Base-by-base conservation (phyloP, 768 basidiomycete genomes). In the Hysterangium stoloniferum region DNA sequence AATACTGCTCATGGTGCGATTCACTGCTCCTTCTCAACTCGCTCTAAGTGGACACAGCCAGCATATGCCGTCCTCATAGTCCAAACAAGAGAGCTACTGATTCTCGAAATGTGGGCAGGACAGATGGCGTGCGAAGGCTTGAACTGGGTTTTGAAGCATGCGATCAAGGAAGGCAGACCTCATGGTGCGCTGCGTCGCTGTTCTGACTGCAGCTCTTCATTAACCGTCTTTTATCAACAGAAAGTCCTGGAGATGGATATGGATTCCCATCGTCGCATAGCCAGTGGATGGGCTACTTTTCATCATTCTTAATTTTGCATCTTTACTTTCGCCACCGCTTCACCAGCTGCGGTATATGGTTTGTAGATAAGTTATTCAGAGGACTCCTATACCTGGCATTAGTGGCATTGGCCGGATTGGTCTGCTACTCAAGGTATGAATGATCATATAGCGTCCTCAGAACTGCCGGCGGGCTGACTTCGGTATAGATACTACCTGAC, bases 251-350 rank as follows among this genome's bases (percentile, higher is more conserved):
- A 17, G 75, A 75, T 48, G 88, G 88, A 12, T 91, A 89, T 60
- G 89, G 87, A 6, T 91, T 91, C 58, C 89, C 89, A 0, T 90
- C 88, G 0, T 89, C 86, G 12, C 89, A 92, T 60, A 87, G 86
- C 64, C 89, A 92, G 64, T 89, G 83, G 62, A 90, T 92, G 89
- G 89, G 80, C 13, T 92, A 86, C 65, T 91, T 92, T 56, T 72
- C 82, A 4, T 71, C 86, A 0, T 92, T 91, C 64, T 63, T 91
- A 37, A 60, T 81, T 36, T 79, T 83, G 59, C 89, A 92, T 65
- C 60, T 91, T 43, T 76, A 75, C 55, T 81, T 79, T 55, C 77
- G 79, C 31, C 86, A 90, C 58, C 72, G 74, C 3, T 87, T 86
- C 56, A 50, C 70, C 2, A 64, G 77, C 2, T 78, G 76, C 1